Conservation (phyloP, 106 monocot species). For the Allium fistulosum region DNA sequence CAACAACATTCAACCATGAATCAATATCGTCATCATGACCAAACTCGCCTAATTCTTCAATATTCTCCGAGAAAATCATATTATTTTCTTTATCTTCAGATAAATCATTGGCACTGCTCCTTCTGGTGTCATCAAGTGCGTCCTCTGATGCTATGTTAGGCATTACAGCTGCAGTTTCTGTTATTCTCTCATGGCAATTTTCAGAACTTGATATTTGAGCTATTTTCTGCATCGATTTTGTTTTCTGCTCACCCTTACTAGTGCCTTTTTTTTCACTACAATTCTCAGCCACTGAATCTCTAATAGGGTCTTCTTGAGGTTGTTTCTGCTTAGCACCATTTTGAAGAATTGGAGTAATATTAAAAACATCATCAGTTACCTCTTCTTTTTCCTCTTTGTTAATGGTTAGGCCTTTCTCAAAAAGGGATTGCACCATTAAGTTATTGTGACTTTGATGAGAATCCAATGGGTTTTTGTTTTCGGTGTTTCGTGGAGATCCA, state of each 20-base stretch:
- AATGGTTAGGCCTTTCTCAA: conserved; percentile 18
- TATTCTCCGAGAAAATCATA: conserved; percentile 30
- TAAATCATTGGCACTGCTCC: conserved; percentile 11
- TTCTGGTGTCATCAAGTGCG: neutral
- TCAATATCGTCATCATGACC: conserved; percentile 71
- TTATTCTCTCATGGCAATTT: conserved; percentile 38
- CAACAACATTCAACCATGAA: conserved; percentile 81
- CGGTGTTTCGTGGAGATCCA: conserved; percentile 21
- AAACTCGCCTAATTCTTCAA: conserved; percentile 53
- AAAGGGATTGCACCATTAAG: conserved; percentile 25
- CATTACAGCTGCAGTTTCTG: conserved; percentile 19
- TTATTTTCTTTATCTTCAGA: conserved; percentile 40
- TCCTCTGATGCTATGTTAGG: conserved; percentile 27
- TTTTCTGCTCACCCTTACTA: conserved; percentile 65
- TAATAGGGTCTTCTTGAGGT: conserved; percentile 51
- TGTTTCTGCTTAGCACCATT: conserved; percentile 67
- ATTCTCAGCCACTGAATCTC: conserved; percentile 34
- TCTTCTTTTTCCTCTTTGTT: conserved; percentile 12
- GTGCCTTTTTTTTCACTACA: conserved; percentile 47
- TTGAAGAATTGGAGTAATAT: conserved; percentile 26
- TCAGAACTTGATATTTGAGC: conserved; percentile 62
- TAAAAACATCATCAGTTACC: conserved; percentile 37
- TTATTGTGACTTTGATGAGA: conserved; percentile 11
- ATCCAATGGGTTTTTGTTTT: conserved; percentile 30
- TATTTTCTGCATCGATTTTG: conserved; percentile 73